Base-by-base conservation (phyloP, 192 early-diverging fungal genomes). In the Lobulomyces angularis region DNA sequence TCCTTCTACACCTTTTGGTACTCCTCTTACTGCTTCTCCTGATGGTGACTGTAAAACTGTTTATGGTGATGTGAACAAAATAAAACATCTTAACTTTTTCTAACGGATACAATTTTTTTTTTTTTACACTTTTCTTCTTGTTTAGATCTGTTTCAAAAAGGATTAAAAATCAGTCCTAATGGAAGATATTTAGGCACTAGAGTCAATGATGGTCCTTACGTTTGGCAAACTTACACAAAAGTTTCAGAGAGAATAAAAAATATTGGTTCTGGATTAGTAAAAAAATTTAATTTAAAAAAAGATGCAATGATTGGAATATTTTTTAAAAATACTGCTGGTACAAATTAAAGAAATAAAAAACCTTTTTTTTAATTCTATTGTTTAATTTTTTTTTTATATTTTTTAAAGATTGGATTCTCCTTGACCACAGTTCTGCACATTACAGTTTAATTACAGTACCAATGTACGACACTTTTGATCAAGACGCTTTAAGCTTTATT, bases 401-500 rank as follows among this genome's bases (percentile, higher is more conserved):
- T 8, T 40, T 11, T 1, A 37, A 20, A 19, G 14, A 14, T 17
- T 26, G 20, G 8, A 53, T 40, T 7, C 52, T 11, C 37, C 36
- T 19, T 12, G 27, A 18, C 35, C 16, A 17, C 5, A 8, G 17
- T n/a, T 46, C 12, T 31, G 7, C 18, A 51, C 42, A 30, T 8
- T 51, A 37, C 31, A 36, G 33, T 16, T 25, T 47, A 12, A 40
- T 67, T 11, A 48, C 66, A 14, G 86, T 91, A 8, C 77, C 89
- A 3, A 62, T 93, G 25, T 90, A 90, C 57, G 90, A 94, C 51
- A 88, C 88, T 14, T 69, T 94, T 11, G 93, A 86, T 35, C 71
- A 77, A 0, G 82, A 87, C 21, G 70, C 84, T 6, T 63, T 92
- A 30, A 73, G 82, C 58, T 88, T 81, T 43, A 85, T 92, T 27